A percentile compares a stretch with the other conserved stretches of the same genome.
phyloP scores from a whole-genome alignment of 2,329 filamentous ascomycete genomes.

The Aspergillus persii region DNA sequence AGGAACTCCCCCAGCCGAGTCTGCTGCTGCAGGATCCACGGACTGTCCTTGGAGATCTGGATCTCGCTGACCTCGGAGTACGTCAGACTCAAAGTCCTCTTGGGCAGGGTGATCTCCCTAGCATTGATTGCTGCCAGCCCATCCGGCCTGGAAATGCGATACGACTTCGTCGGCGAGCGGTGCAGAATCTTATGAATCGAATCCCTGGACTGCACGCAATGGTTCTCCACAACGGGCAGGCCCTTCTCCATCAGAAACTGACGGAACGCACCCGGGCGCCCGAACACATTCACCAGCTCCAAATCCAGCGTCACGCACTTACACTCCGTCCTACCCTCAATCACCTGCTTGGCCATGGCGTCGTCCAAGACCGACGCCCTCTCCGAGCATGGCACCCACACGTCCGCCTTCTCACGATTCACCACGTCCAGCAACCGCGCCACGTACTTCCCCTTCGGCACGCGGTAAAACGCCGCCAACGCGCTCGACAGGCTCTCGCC shows the following conservation, averaged over 20 bases:
- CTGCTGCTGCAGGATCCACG: constrained; percentile 70
- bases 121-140: constrained; percentile 15
- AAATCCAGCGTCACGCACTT: constrained; percentile 63
- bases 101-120: constrained; percentile 62
- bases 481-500: constrained; percentile 59
- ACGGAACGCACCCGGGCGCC: constrained; percentile 66
- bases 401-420: constrained; percentile 58
- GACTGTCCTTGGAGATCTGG: constrained; percentile 52
- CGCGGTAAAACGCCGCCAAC: constrained; percentile 55
- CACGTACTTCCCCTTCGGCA: constrained; percentile 54
- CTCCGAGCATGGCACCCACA: constrained; percentile 75
- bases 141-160: constrained; percentile 58
- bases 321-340: constrained; percentile 59
- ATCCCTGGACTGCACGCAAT: constrained; percentile 53
- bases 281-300: constrained; percentile 56
- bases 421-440: constrained; percentile 59
- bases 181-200: constrained; percentile 56
- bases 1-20: constrained; percentile 66
- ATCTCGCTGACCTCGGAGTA: constrained; percentile 55
- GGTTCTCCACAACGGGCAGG: constrained; percentile 54
- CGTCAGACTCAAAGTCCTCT: constrained; percentile 53
- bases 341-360: constrained; percentile 59
- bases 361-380: constrained; percentile 66
- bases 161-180: constrained; percentile 46
- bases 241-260: constrained; percentile 54